These are phyloP conservation scores for Moringa oleifera DNA, from an alignment of 345 rosid genomes.

Conservation along the genomic window DNA sequence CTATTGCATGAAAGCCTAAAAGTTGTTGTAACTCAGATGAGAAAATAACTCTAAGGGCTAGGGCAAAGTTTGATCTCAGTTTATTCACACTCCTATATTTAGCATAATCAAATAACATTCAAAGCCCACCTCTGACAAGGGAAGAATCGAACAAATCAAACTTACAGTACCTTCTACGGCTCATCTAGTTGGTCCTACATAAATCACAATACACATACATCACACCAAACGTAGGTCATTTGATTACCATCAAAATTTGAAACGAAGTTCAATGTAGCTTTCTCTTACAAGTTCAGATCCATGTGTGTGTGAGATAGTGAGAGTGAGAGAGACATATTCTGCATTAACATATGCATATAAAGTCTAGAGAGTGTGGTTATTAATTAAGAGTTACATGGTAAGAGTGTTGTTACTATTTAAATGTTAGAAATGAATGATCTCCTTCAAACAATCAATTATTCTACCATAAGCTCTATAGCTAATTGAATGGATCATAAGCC, in stretches of 20 bases:
- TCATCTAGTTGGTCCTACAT: conserved; percentile 78
- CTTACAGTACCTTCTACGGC: conserved; percentile 34
- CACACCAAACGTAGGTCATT: neutral
- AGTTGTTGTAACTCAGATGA: too few relatives aligned
- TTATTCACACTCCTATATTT: conserved; percentile 25
- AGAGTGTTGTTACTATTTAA: conserved; percentile 99
- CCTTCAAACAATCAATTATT: too few relatives aligned
- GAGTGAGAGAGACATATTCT: too few relatives aligned
- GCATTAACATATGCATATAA: conserved; percentile 75
- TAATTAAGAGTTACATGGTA: conserved; percentile 89
- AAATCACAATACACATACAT: conserved; percentile 2
- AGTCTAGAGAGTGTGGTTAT: conserved; percentile 96
- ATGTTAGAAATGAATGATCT: too few relatives aligned
- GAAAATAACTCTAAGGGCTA: too few relatives aligned
- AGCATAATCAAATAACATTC: conserved; percentile 46
- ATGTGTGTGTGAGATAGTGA: too few relatives aligned
- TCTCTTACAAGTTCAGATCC: neutral
- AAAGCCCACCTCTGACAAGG: conserved; percentile 58
- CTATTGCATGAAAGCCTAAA: too few relatives aligned
- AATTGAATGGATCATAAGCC: too few relatives aligned
- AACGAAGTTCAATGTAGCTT: neutral
- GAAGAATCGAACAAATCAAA: conserved; percentile 34
- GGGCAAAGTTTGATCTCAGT: too few relatives aligned
- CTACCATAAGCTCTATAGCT: too few relatives aligned
- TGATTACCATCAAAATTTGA: neutral